A percentile compares a stretch with the other conserved stretches of the same genome.
These are phyloP conservation scores for Mercurialis annua DNA, from an alignment of 345 rosid species.

Conservation along the genomic window DNA sequence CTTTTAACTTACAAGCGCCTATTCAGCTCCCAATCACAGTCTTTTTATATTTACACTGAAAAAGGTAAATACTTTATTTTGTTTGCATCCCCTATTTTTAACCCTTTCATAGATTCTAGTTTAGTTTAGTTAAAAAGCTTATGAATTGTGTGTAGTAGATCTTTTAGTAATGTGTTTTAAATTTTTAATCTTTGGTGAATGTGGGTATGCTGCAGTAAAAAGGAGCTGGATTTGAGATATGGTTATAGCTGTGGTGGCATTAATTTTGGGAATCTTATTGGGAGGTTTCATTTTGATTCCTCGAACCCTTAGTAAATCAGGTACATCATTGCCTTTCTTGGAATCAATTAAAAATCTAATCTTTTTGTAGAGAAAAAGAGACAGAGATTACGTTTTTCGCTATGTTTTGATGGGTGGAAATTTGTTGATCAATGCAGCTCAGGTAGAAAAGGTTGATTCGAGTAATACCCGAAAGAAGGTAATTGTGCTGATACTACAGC, in stretches of 20 bases:
- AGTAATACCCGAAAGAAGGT: slow-evolving; percentile 16
- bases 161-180: not conserved
- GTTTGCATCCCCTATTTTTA: no score
- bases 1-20: slow-evolving; percentile 1
- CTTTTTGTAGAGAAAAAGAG: not conserved
- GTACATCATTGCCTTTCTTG: slow-evolving; percentile 3
- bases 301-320: slow-evolving; percentile 20
- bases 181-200: not conserved
- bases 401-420: slow-evolving; percentile 5
- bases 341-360: not conserved
- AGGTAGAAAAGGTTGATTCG: slow-evolving; percentile 1
- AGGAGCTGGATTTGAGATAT: slow-evolving; percentile 10
- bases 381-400: not conserved
- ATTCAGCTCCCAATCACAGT: slow-evolving; percentile 6
- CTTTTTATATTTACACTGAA: not conserved
- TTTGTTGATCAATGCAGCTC: slow-evolving; percentile 22
- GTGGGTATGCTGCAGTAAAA: not conserved
- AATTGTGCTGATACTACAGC: not conserved
- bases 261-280: slow-evolving; percentile 24
- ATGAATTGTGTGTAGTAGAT: not conserved
- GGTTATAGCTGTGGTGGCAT: slow-evolving; percentile 23
- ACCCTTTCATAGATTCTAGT: no score
- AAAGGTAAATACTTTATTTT: not conserved
- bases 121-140: not conserved
- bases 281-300: slow-evolving; percentile 25